Evolutionary conservation across 176 grass and related monocot genomes (phyloP), one percentile per base, ranked within the genome.

Genomic region (Guadua angustifolia): DNA sequence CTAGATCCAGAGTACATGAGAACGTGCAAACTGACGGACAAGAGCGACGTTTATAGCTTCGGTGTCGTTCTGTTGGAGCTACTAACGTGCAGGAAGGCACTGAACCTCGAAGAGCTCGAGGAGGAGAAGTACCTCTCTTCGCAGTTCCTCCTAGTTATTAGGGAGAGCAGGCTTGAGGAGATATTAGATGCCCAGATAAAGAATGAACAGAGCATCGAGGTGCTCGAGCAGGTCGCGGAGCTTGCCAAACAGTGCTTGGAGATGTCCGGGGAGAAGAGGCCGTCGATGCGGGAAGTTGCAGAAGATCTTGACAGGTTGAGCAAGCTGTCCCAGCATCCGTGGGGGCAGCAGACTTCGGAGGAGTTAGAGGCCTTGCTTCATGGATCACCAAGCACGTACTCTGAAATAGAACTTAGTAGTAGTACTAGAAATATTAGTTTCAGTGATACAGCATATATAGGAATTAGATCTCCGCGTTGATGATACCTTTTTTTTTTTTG

Each of bases 41-140:
- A 93, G 86, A 95, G 92, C 57, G 95, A 98, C 78, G 95, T 98
- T 70, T 98, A 98, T 85, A 95, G 95, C 76, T 98, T 98, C 70
- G 91, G 91, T 9, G 83, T 92, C 14, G 79, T 92, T 22, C 56
- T 93, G 10, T 19, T 93, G 2, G 88, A 93, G 88, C 65, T 93
- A 13, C 80, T 93, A 1, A 90, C 88, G 0, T 52, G 91, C 43
- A 88, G 79, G 45, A 93, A 93, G 85, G 77, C 91, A 25, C 84
- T 94, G 52, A 90, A 72, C 62, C 63, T 68, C 1, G 73, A 83
- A 10, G 86, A 53, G 19, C 29, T 70, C 6, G 79, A 83, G 26
- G 86, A 84, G 59, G 84, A 85, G 24, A 80, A 70, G 21, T 83
- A 77, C 76, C 88, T 91, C 61, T 88, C 89, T 7, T 79, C 86